Base-by-base conservation (phyloP, 1,139 yeast genomes). In the Meyerozyma sp. region DNA sequence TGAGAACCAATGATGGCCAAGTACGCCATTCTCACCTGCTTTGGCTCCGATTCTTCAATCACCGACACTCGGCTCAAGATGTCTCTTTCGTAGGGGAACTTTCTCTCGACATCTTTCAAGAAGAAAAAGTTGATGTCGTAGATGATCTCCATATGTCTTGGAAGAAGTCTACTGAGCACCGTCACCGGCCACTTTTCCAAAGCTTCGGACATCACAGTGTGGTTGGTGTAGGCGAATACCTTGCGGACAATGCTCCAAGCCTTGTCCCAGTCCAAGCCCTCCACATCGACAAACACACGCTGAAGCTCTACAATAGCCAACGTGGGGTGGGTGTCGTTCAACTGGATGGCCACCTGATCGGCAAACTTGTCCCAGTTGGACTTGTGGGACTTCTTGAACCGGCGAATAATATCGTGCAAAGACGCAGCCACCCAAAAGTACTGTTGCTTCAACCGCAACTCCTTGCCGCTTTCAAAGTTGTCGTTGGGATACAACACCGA, bases 361-460 rank as follows among this genome's bases (percentile, higher is more conserved):
- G 96, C 80, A 62, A 90, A 86, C 59, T 84, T 89, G 38, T 73
- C 60, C 95, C 96, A 90, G 42, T 89, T 77, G 43, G 50, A 46
- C 58, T 84, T 79, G 57, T 81, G 81, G 44, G 82, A 66, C 69
- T 90, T 90, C 64, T 89, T 84, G 70, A 87, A 90, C 58, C 98
- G 80, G 62, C 97, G 84, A 40, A 90, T 81, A 56, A 91, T 90
- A 63, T 91, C 98, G 57, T 86, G 90, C 52, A 91, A 75, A 8
- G 96, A 87, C 39, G 97, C 97, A 42, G 95, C 84, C 44, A 91
- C 96, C 98, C 98, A 91, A 66, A 91, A 91, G 68, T 88, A 91
- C 66, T 91, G 97, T 68, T 91, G 97, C 66, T 90, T 91, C 63
- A 91, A 79, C 63, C 98, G 82, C 59, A 91, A 75, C 60, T 88